Evolutionary conservation across 345 rosid species (phyloP), one percentile per base, ranked within the genome.

Genomic region (Boechera stricta): DNA sequence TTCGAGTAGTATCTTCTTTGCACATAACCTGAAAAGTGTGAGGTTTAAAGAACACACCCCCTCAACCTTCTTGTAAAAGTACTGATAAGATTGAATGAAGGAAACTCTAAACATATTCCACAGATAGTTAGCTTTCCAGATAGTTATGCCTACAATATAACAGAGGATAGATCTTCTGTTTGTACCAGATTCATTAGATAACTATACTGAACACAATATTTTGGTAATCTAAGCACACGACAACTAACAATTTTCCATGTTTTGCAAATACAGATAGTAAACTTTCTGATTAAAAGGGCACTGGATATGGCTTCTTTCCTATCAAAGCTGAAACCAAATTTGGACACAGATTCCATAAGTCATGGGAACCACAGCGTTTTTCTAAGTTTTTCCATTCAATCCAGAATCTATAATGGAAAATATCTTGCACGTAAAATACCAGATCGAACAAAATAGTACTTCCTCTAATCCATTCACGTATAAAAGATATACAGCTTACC

Each of bases 1-100:
- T 95, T 26, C 79, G 90, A 60, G 94, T 90, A 80, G 94, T 96
- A 80, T 90, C 90, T 80, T 91, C 97, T 82, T 86, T 87, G 89
- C 97, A 84, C 82, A 95, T 74, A 69, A 92, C 96, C 98, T 92
- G 84, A 67, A 82, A 82, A 76, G 59, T 28, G 45, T 47, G 58
- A 64, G 16, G 7, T 66, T 38, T 42, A 62, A 60, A 12, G 36
- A 61, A 61, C 32, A 54, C 56, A 35, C 39, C 24, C 55, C 48
- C 18, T 63, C n/a, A 31, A 45, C 52, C 52, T 47, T 75, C 62
- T 55, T 52, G 44, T 31, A 53, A 63, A 33, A 63, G 60, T 35
- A 77, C 33, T 33, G 47, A 24, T 45, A 70, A 55, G 49, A 61
- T 44, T 24, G 49, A 26, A 36, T 54, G 29, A 63, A 4, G 70